Evolutionary conservation across 768 basidiomycete genomes (phyloP).

Genomic region (Hericium erinaceus): DNA sequence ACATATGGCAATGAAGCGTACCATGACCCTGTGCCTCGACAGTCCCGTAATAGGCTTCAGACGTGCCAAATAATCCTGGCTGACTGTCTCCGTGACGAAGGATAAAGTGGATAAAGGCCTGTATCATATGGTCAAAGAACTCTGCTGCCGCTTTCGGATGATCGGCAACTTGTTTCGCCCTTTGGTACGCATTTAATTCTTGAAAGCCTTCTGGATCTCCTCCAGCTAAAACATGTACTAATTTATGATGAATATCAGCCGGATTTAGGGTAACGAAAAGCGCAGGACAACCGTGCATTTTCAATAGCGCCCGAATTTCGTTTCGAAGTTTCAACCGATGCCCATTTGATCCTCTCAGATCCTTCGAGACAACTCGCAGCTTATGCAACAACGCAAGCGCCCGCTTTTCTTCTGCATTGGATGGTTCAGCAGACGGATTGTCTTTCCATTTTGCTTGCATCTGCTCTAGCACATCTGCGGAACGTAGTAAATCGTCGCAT

Average conservation of each 20-base stretch:
- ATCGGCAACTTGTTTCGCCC: conserved; percentile 26
- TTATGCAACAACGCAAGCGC: background rate
- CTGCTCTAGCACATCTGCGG: background rate
- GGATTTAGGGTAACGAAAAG: conserved; percentile 23
- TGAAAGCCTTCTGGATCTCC: conserved; percentile 28
- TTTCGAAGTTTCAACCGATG: background rate
- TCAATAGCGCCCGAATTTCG: no score
- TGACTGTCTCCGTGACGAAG: conserved; percentile 1
- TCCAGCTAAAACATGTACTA: conserved; percentile 32
- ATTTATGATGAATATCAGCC: conserved; percentile 30
- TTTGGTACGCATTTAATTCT: conserved; percentile 23
- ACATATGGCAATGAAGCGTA: conserved; percentile 34
- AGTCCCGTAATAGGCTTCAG: conserved; percentile 30
- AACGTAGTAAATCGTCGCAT: background rate
- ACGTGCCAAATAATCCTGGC: conserved; percentile 25
- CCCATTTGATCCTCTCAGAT: background rate
- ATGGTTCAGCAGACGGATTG: background rate
- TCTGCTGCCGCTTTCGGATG: conserved; percentile 31
- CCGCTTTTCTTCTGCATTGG: background rate
- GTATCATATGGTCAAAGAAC: conserved; percentile 35
- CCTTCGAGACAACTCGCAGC: background rate
- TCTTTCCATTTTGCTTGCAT: background rate
- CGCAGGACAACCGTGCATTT: background rate
- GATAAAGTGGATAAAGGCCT: conserved; percentile 24
- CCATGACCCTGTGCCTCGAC: conserved; percentile 34